Conservation (phyloP, 805 yeast species). For the Ogataea minuta region DNA sequence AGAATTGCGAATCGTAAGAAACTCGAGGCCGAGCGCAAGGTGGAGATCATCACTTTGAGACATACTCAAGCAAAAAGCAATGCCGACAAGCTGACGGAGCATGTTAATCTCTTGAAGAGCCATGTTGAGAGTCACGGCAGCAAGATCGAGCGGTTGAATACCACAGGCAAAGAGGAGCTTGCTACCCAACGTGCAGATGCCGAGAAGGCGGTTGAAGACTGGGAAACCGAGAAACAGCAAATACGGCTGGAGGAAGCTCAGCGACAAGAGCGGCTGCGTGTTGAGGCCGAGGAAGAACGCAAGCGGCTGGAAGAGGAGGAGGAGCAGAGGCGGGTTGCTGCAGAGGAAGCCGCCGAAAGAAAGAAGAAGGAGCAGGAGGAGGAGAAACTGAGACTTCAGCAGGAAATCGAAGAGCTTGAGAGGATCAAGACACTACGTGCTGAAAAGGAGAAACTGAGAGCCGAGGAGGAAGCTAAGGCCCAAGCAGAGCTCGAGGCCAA, state of each 20-base stretch:
- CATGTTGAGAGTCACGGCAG: conserved; percentile 45
- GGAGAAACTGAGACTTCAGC: conserved; percentile 38
- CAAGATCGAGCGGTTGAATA: conserved; percentile 38
- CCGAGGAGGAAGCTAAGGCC: conserved; percentile 33
- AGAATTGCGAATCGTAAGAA: conserved; percentile 32
- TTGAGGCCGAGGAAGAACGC: conserved; percentile 39
- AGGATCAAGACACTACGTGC: conserved; percentile 39
- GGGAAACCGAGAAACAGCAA: conserved; percentile 47
- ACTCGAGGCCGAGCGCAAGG: conserved; percentile 41
- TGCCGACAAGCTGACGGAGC: conserved; percentile 38
- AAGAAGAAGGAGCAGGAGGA: too few species aligned
- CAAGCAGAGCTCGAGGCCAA: conserved; percentile 17
- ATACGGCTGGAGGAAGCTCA: conserved; percentile 43
- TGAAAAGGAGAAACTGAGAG: conserved; percentile 39
- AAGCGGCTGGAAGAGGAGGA: conserved; percentile 41
- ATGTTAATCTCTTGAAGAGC: conserved; percentile 42
- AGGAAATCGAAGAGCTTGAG: conserved; percentile 41
- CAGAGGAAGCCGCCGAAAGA: conserved; percentile 28
- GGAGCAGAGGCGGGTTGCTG: conserved; percentile 31
- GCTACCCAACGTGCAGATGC: conserved; percentile 40
- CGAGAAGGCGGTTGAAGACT: conserved; percentile 36
- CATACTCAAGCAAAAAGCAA: conserved; percentile 39
- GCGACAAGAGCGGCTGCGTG: conserved; percentile 44
- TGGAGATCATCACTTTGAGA: conserved; percentile 34
- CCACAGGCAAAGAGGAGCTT: conserved; percentile 39